Percentiles rank a stretch among this genome's conserved stretches.
These are phyloP conservation scores for Axilococcus clingmanii DNA, from an alignment of 139 green algal genomes.

Conservation along the genomic window DNA sequence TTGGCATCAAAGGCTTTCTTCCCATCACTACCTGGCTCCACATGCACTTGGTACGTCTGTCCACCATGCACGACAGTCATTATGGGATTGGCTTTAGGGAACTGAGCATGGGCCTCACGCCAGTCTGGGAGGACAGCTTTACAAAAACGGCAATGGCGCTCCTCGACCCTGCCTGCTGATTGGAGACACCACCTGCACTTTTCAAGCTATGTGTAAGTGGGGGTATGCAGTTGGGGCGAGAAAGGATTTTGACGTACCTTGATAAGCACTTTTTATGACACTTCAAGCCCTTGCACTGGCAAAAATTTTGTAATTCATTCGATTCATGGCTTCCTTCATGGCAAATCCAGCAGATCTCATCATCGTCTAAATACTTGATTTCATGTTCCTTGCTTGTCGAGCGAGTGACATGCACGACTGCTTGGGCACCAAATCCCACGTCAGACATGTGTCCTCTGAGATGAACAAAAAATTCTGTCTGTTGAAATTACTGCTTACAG, in stretches of 20 bases:
- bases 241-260: no score
- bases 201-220: no score
- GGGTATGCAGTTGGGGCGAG: no score
- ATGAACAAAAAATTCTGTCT: no score
- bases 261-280: slow-evolving; percentile 20
- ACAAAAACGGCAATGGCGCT: slow-evolving; percentile 21
- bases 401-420: not conserved
- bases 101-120: slow-evolving; percentile 1
- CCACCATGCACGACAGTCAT: slow-evolving; percentile 27
- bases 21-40: slow-evolving; percentile 18
- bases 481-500: no score
- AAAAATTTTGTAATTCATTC: slow-evolving; percentile 6
- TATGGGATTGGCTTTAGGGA: slow-evolving; percentile 17
- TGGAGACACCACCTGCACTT: slow-evolving; percentile 32
- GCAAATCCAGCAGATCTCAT: slow-evolving; percentile 26
- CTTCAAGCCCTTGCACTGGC: slow-evolving; percentile 12
- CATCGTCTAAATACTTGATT: not conserved
- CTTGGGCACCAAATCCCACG: no score
- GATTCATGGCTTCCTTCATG: not conserved
- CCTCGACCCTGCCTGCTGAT: slow-evolving; percentile 18
- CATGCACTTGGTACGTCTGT: slow-evolving; percentile 9
- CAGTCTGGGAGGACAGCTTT: slow-evolving; percentile 18
- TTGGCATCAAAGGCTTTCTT: slow-evolving; percentile 10
- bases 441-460: no score
- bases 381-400: slow-evolving; percentile 1